Percentiles rank a stretch among this genome's conserved stretches.
Conservation (phyloP, 257 asterid genomes). For the Cinchona pubescens region DNA sequence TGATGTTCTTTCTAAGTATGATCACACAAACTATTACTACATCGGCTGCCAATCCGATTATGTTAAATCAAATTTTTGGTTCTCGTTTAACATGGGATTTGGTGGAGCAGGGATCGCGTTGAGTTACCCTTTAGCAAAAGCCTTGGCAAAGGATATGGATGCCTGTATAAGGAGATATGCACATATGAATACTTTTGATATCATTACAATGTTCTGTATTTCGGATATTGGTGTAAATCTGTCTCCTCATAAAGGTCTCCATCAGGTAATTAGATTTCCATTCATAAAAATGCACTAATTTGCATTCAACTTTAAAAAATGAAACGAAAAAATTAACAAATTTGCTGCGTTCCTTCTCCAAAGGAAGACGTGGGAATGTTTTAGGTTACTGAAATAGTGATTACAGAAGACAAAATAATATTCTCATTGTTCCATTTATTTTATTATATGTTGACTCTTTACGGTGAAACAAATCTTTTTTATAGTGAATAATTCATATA, state of each 20-base stretch:
- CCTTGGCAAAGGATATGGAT: conserved; percentile 36
- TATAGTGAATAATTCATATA: too few species aligned
- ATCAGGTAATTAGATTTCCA: conserved; percentile 33
- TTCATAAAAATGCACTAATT: too few species aligned
- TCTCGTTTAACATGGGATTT: conserved; percentile 46
- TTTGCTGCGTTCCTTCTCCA: too few species aligned
- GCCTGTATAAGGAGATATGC: conserved; percentile 40
- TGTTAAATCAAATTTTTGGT: conserved; percentile 28
- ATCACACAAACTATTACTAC: conserved; percentile 34
- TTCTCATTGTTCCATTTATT: too few species aligned
- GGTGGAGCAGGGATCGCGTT: conserved; percentile 49
- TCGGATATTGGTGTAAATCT: conserved; percentile 46
- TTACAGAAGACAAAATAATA: too few species aligned
- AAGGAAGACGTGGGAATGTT: too few species aligned
- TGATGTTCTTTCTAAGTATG: conserved; percentile 37
- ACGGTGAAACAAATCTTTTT: too few species aligned
- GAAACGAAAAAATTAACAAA: too few species aligned
- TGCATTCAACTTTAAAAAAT: too few species aligned
- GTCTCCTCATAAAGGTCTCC: conserved; percentile 37
- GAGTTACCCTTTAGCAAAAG: conserved; percentile 44
- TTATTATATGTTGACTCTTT: too few species aligned
- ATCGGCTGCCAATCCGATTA: conserved; percentile 48
- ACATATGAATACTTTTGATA: conserved; percentile 35
- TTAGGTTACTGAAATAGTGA: too few species aligned
- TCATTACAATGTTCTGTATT: conserved; percentile 38